These are phyloP conservation scores for Groenewaldozyma tartarivorans DNA, from an alignment of 805 yeast genomes.

Conservation along the genomic window DNA sequence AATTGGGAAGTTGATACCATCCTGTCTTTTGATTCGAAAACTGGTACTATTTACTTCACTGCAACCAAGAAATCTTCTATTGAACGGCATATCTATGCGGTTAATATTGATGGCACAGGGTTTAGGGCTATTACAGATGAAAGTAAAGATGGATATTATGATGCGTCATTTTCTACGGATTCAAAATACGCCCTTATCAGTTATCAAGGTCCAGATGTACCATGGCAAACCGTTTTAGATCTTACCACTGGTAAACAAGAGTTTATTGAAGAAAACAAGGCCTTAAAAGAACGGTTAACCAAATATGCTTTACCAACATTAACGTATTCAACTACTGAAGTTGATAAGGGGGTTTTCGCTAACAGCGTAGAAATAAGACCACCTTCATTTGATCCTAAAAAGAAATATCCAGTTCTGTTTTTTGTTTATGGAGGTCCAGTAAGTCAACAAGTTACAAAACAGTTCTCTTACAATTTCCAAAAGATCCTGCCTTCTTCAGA, in stretches of 20 bases:
- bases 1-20: constrained; percentile 86
- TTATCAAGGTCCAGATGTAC: constrained; percentile 73
- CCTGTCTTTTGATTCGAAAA: constrained; percentile 38
- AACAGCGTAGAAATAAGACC: constrained; percentile 76
- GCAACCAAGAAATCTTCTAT: constrained; percentile 71
- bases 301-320: constrained; percentile 50
- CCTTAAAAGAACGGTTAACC: constrained; percentile 18
- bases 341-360: constrained; percentile 28
- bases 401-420: constrained; percentile 77
- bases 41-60: constrained; percentile 50
- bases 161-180: constrained; percentile 72
- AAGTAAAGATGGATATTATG: constrained; percentile 51
- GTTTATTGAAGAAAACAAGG: constrained; percentile 22
- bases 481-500: constrained; percentile 68
- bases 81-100: constrained; percentile 76
- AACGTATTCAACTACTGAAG: constrained; percentile 35
- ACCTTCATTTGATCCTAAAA: constrained; percentile 43
- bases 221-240: constrained; percentile 65
- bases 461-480: constrained; percentile 56
- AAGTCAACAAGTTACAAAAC: constrained; percentile 67
- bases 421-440: constrained; percentile 95
- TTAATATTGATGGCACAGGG: constrained; percentile 41
- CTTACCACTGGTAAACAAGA: constrained; percentile 33
- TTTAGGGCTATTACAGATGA: constrained; percentile 41
- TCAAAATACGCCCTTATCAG: constrained; percentile 58